Percentiles rank a stretch among this genome's conserved stretches.
Conservation (phyloP, 2,329 filamentous ascomycete genomes). For the Fusarium pseudoanthophilum region DNA sequence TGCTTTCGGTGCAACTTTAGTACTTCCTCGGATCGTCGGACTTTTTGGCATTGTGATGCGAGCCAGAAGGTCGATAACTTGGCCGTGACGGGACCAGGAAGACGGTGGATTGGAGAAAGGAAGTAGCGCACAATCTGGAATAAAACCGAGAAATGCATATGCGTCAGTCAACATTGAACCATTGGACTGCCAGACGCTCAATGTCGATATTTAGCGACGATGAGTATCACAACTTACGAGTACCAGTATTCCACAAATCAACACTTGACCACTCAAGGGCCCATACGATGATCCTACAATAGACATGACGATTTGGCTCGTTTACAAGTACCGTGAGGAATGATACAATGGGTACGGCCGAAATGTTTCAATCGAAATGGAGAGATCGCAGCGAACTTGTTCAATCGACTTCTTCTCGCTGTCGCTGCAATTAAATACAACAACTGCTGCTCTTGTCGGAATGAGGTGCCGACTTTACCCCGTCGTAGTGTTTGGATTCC, state of each 20-base stretch:
- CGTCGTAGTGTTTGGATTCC: background rate
- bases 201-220: background rate
- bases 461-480: background rate
- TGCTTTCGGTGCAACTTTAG: background rate
- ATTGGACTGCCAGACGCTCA: accelerated
- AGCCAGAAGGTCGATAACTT: background rate
- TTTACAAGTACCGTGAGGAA: background rate
- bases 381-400: background rate
- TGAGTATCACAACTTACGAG: background rate
- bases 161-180: background rate
- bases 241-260: background rate
- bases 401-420: accelerated
- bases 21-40: background rate
- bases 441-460: background rate
- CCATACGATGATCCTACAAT: background rate
- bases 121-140: background rate
- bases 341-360: background rate
- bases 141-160: background rate
- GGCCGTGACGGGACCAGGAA: background rate
- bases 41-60: background rate
- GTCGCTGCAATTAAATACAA: background rate
- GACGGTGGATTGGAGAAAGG: background rate
- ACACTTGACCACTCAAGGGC: background rate
- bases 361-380: background rate
- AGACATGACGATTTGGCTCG: background rate